phyloP scores from a whole-genome alignment of 306 rosid genomes.

The Argentina anserina region DNA sequence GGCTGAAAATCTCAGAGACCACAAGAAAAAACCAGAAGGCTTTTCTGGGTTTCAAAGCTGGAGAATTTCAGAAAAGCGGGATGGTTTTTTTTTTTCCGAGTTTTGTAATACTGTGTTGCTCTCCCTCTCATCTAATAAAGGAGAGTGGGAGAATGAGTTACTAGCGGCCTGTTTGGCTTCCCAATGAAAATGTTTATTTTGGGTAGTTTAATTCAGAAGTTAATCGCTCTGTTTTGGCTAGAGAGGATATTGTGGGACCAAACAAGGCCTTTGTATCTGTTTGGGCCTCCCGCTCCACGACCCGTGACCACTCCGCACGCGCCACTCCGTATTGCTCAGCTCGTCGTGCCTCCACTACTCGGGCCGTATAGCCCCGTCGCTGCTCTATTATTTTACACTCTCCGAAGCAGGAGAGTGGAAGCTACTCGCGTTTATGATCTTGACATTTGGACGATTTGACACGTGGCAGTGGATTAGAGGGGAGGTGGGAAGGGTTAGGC shows the following conservation, averaged over 20 bases:
- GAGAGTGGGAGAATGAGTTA: neutral
- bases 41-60: neutral
- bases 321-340: slow-evolving; percentile 19
- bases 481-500: neutral
- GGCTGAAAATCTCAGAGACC: neutral
- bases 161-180: slow-evolving; percentile 8
- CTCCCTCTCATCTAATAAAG: neutral
- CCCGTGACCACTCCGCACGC: slow-evolving; percentile 31
- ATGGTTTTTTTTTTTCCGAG: neutral
- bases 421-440: neutral
- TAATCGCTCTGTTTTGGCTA: neutral
- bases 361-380: slow-evolving; percentile 5
- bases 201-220: neutral
- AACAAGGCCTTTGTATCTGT: neutral
- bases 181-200: neutral
- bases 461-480: neutral
- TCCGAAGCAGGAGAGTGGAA: neutral
- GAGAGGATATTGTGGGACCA: neutral
- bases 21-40: neutral
- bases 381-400: neutral
- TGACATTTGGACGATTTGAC: fast-evolving
- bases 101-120: neutral
- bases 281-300: neutral
- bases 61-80: slow-evolving; percentile 5
- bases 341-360: slow-evolving; percentile 15